phyloP scores from a whole-genome alignment of 306 rosid species.

The Medicago ruthenica region DNA sequence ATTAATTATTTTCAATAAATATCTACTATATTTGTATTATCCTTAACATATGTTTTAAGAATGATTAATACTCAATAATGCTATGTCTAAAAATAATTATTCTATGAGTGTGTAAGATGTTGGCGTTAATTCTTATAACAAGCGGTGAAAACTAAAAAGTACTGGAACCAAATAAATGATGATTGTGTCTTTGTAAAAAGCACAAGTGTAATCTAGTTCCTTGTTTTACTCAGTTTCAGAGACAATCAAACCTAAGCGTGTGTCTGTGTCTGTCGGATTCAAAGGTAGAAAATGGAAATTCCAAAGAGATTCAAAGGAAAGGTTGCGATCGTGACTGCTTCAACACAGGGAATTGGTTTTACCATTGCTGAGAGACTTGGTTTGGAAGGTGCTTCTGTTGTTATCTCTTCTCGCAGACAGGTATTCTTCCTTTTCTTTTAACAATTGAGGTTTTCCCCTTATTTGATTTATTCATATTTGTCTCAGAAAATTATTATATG shows the following conservation, averaged over 20 bases:
- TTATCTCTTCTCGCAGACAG: conserved; percentile 92
- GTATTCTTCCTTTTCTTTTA: conserved; percentile 40
- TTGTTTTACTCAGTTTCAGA: background rate
- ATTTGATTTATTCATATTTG: background rate
- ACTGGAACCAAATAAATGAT: background rate
- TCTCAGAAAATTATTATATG: no score
- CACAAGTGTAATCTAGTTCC: background rate
- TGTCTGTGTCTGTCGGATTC: background rate
- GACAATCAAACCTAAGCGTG: background rate
- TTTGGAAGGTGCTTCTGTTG: conserved; percentile 88
- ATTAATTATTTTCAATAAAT: no score
- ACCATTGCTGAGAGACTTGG: conserved; percentile 86
- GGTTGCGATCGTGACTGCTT: conserved; percentile 88
- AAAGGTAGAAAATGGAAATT: conserved; percentile 47
- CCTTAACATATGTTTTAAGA: no score
- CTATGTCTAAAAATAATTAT: no score
- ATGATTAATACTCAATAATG: no score
- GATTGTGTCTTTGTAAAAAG: background rate
- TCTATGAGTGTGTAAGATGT: no score
- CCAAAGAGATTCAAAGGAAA: conserved; percentile 72
- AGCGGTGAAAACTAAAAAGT: background rate
- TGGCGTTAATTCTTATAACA: no score
- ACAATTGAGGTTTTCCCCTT: no score
- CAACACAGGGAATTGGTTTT: conserved; percentile 95
- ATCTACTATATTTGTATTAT: no score